Base-by-base conservation (phyloP, 768 basidiomycete genomes). In the Boletus rubropictus region DNA sequence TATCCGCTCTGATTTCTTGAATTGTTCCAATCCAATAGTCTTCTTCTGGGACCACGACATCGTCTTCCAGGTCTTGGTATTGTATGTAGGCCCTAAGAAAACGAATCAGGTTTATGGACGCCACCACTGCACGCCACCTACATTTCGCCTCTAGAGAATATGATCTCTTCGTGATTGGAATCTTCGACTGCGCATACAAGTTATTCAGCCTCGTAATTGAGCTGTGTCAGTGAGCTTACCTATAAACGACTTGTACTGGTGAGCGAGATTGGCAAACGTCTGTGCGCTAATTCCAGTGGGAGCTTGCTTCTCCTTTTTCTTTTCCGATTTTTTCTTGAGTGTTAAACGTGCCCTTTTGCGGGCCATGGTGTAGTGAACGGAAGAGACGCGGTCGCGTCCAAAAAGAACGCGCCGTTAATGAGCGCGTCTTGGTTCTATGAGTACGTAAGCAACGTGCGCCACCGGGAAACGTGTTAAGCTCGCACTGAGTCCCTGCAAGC, bases 1-100 rank as follows among this genome's bases (percentile, higher is more conserved):
- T 9, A 44, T 57, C 35, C 40, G 50, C 47, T 11, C 75, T 65
- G 17, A 82, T 78, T 7, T 74, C 75, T 14, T 56, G 66, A 1
- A 82, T 75, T 42, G 61, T 67, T 0, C 60, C 80, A 1, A 81
- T 69, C 80, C 80, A 82, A 28, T 75, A 76, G 10, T 74, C 65
- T n/a, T 66, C 56, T 3, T 63, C 28, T 0, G 69, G 68, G 1
- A 69, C 50, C 0, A 35, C 37, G 0, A 14, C 42, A 3, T 17
- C 21, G 3, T 44, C 50, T 20, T 40, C 48, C 0, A 36, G 24
- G 2, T 51, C 51, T 14, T 36, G 22, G 24, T 54, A 27, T 14
- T 18, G 24, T 9, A 81, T 61, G 8, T 70, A 65, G 1, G 66
- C 76, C 2, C 79, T 49, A 14, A 11, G 20, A 42, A 41, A 39